phyloP scores from a whole-genome alignment of 345 rosid species.

The Psidium guajava region DNA sequence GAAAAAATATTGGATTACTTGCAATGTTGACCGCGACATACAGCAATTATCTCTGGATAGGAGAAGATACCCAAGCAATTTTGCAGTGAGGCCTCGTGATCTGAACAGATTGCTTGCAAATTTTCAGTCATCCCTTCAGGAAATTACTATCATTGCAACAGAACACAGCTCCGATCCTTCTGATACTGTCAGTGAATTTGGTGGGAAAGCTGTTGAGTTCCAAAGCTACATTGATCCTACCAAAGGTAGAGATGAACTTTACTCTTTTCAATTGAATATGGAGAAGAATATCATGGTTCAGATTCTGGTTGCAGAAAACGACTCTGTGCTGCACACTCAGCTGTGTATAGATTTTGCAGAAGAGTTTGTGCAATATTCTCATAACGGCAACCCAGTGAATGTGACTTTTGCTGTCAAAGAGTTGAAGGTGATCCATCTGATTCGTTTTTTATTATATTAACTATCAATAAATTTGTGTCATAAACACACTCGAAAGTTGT shows the following conservation, averaged over 20 bases:
- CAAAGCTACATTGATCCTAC: conserved; percentile 77
- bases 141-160: conserved; percentile 81
- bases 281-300: conserved; percentile 7
- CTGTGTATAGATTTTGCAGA: conserved; percentile 88
- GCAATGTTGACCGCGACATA: conserved; percentile 76
- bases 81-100: conserved; percentile 74
- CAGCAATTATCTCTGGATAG: conserved; percentile 79
- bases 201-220: conserved; percentile 84
- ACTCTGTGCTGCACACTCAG: conserved; percentile 65
- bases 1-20: conserved; percentile 69
- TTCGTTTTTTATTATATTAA: background rate
- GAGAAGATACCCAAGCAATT: conserved; percentile 47
- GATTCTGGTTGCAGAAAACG: conserved; percentile 40
- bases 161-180: conserved; percentile 48
- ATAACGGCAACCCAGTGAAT: conserved; percentile 73
- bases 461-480: background rate
- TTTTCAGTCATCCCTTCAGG: conserved; percentile 90
- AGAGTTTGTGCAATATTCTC: conserved; percentile 77
- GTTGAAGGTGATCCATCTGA: conserved; percentile 40
- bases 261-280: background rate
- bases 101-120: conserved; percentile 68
- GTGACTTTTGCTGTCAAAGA: conserved; percentile 85
- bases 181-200: conserved; percentile 62
- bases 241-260: conserved; percentile 34
- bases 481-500: background rate